These are phyloP conservation scores for Vachellia pachyceras DNA, from an alignment of 306 rosid genomes.

Conservation along the genomic window DNA sequence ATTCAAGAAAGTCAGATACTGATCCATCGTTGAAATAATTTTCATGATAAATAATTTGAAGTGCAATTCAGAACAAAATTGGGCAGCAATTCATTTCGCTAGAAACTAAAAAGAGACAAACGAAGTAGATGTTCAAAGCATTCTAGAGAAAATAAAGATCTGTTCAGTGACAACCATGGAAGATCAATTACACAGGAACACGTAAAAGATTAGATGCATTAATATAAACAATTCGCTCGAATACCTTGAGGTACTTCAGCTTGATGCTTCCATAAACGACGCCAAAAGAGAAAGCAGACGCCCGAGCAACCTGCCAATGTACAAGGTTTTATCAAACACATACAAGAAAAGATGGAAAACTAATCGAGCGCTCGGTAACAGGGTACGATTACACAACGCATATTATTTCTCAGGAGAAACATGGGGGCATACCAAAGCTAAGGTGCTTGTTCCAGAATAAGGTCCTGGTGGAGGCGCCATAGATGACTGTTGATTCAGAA, in stretches of 20 bases:
- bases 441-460: constrained; percentile 91
- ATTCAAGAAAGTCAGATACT: not conserved
- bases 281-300: constrained; percentile 83
- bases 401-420: not conserved
- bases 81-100: not conserved
- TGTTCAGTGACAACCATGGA: constrained; percentile 8
- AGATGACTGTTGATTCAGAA: constrained; percentile 21
- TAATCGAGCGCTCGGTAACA: not conserved
- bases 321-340: not conserved
- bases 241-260: constrained; percentile 82
- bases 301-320: constrained; percentile 78
- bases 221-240: not conserved
- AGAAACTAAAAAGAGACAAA: not conserved
- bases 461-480: constrained; percentile 90
- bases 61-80: constrained; percentile 15
- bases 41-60: not conserved
- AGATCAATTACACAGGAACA: not conserved
- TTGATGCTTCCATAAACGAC: constrained; percentile 84
- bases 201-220: not conserved
- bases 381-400: not conserved
- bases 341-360: not conserved
- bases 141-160: not conserved
- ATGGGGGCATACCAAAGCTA: constrained; percentile 64
- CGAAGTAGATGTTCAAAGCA: not conserved
- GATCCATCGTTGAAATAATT: constrained; percentile 11